Conservation (phyloP, 768 basidiomycete genomes). For the Auricularia auricula-judae region DNA sequence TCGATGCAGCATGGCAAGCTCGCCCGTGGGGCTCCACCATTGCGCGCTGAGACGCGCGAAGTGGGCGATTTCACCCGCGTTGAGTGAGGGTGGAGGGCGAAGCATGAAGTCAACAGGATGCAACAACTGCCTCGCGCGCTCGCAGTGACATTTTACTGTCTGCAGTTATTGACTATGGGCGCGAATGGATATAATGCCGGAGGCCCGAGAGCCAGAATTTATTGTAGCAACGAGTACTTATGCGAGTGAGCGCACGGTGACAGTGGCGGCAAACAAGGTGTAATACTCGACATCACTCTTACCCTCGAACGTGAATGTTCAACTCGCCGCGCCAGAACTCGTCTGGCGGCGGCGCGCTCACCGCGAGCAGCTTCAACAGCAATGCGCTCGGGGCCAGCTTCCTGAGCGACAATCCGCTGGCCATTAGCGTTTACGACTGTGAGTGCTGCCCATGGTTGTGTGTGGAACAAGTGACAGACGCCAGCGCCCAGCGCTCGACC, state of each 20-base stretch:
- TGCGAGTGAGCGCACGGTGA: too few relatives aligned
- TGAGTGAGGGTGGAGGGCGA: conserved; percentile 36
- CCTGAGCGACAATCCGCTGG: conserved; percentile 10
- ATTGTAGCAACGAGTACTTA: too few relatives aligned
- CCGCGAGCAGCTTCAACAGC: background rate
- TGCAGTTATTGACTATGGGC: too few relatives aligned
- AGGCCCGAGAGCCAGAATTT: too few relatives aligned
- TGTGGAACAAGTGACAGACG: too few relatives aligned
- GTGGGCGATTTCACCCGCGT: conserved; percentile 72
- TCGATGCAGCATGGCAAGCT: conserved; percentile 76
- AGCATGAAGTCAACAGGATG: background rate
- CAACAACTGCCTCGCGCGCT: background rate
- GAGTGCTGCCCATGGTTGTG: conserved; percentile 14
- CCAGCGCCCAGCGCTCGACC: conserved; percentile 12
- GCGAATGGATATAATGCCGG: too few relatives aligned
- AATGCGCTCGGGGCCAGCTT: conserved; percentile 8
- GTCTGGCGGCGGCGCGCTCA: background rate
- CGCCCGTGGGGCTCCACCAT: conserved; percentile 95
- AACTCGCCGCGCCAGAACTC: background rate
- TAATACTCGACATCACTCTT: background rate
- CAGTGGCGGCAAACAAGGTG: background rate
- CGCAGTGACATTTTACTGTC: too few relatives aligned
- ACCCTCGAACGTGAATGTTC: background rate
- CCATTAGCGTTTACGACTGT: conserved; percentile 7
- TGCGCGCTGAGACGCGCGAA: conserved; percentile 81